Evolutionary conservation across 2,329 filamentous ascomycete species (phyloP).

Genomic region (Penicillium sumatraense): DNA sequence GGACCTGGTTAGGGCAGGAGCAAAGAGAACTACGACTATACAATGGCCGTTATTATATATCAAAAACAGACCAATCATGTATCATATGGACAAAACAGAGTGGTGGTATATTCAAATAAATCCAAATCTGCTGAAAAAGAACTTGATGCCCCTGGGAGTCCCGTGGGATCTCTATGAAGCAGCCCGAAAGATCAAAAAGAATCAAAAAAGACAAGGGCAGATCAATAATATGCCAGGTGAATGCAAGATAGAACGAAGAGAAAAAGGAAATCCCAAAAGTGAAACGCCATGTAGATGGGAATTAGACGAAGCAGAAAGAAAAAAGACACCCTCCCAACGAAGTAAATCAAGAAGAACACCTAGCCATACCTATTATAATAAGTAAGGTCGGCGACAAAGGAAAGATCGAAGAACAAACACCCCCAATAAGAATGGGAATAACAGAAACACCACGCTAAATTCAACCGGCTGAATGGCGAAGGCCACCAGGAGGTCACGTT

Average conservation of each 20-base stretch:
- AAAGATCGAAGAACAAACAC: constrained; percentile 8
- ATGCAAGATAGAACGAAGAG: constrained; percentile 14
- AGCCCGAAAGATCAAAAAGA: constrained; percentile 17
- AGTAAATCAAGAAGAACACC: neutral
- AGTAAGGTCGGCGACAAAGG: neutral
- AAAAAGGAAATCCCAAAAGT: neutral
- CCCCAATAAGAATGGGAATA: constrained; percentile 2
- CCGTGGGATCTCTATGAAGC: constrained; percentile 26
- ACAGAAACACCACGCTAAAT: constrained; percentile 39
- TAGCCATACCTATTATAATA: too few species aligned
- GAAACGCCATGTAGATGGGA: constrained; percentile 15
- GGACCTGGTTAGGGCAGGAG: constrained; percentile 41
- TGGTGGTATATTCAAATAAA: constrained; percentile 14
- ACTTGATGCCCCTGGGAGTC: constrained; percentile 18
- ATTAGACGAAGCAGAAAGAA: neutral
- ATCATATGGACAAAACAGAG: constrained; percentile 4
- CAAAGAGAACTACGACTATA: neutral
- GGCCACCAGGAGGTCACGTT: constrained; percentile 14
- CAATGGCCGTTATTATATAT: neutral
- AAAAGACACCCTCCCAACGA: constrained; percentile 3
- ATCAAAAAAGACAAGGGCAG: constrained; percentile 18
- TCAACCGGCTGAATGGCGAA: constrained; percentile 26
- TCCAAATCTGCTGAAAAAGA: constrained; percentile 8
- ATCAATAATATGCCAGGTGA: constrained; percentile 34
- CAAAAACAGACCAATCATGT: constrained; percentile 2